Evolutionary conservation across 2,329 filamentous ascomycete genomes (phyloP).

Genomic region (Elsinoe perseae): DNA sequence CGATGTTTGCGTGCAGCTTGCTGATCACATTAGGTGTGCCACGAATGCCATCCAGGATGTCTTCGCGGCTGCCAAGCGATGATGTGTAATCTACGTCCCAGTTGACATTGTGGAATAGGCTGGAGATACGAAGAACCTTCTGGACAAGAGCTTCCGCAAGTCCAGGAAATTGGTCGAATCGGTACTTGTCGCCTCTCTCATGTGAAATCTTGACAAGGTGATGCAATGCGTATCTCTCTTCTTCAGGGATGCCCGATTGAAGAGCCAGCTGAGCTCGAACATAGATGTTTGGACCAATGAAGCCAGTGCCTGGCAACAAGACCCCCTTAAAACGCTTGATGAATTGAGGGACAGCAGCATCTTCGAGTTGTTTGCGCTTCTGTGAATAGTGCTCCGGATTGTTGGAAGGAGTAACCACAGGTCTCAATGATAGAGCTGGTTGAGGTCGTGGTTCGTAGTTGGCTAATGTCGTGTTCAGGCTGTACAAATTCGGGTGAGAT

Average conservation of each 20-base stretch:
- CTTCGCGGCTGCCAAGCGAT: conserved; percentile 43
- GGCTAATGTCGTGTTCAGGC: conserved; percentile 47
- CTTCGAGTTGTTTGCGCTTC: conserved; percentile 43
- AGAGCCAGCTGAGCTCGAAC: conserved; percentile 77
- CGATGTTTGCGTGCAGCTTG: conserved; percentile 56
- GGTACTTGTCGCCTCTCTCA: conserved; percentile 90
- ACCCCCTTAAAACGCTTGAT: conserved; percentile 43
- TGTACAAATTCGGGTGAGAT: conserved; percentile 21
- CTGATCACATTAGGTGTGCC: conserved; percentile 67
- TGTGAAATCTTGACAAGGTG: conserved; percentile 93
- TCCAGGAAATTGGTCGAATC: conserved; percentile 83
- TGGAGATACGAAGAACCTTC: conserved; percentile 70
- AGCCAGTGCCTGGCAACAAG: conserved; percentile 58
- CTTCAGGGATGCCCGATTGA: conserved; percentile 66
- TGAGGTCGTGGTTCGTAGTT: conserved; percentile 61
- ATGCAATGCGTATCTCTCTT: conserved; percentile 88
- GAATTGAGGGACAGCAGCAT: conserved; percentile 34
- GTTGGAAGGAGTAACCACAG: conserved; percentile 67
- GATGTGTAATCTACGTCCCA: conserved; percentile 69
- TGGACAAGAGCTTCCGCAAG: conserved; percentile 82
- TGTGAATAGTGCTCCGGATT: conserved; percentile 61
- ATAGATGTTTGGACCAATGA: conserved; percentile 76
- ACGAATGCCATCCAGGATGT: conserved; percentile 54
- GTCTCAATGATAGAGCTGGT: conserved; percentile 59
- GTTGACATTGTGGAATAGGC: conserved; percentile 70